phyloP scores from a whole-genome alignment of 2,329 filamentous ascomycete species.

The Kalmusia sp. region DNA sequence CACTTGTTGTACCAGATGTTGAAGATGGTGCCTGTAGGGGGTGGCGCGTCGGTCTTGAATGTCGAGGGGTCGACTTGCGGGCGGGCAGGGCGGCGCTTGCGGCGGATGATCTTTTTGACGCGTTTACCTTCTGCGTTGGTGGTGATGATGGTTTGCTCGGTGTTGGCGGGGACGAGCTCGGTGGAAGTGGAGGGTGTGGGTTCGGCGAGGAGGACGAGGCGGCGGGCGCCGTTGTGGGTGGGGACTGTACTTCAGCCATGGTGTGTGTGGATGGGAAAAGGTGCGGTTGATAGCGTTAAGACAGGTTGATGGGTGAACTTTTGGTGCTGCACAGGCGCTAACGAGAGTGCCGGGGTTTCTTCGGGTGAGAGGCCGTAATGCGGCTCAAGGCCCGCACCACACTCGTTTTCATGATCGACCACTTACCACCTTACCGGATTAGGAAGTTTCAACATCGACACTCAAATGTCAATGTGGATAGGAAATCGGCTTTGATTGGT shows the following conservation, averaged over 20 bases:
- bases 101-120: constrained; percentile 90
- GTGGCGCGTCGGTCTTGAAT: constrained; percentile 82
- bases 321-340: constrained; percentile 4
- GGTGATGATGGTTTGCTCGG: constrained; percentile 40
- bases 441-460: not conserved
- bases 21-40: constrained; percentile 93
- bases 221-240: constrained; percentile 24
- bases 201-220: constrained; percentile 15
- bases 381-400: too few relatives aligned
- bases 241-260: constrained; percentile 41
- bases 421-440: not conserved
- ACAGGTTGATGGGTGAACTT: constrained; percentile 7
- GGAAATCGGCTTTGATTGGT: too few relatives aligned
- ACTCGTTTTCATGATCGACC: too few relatives aligned
- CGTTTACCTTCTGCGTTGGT: constrained; percentile 63
- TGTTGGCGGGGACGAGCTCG: constrained; percentile 30
- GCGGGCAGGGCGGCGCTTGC: constrained; percentile 87
- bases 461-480: too few relatives aligned
- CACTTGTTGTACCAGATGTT: constrained; percentile 99
- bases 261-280: constrained; percentile 17
- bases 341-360: not conserved
- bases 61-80: constrained; percentile 87
- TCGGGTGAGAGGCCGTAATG: too few relatives aligned
- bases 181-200: constrained; percentile 31
- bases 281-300: constrained; percentile 3